phyloP scores from a whole-genome alignment of 306 rosid species.

The Trifolium dubium region DNA sequence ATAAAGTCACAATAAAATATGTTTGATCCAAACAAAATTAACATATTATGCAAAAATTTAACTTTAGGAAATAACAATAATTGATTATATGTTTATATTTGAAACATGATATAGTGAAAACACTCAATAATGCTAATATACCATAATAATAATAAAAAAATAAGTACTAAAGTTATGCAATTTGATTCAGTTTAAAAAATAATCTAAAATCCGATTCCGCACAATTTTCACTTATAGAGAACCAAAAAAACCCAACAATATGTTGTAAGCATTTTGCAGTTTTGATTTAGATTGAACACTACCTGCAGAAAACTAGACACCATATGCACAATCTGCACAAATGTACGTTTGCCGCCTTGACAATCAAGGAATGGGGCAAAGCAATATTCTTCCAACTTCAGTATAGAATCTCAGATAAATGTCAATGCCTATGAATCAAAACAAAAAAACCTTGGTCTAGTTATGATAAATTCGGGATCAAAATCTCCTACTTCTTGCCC shows the following conservation, averaged over 20 bases:
- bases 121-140: too few relatives aligned
- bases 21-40: too few relatives aligned
- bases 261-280: background rate
- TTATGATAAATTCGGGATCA: constrained; percentile 44
- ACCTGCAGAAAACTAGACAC: background rate
- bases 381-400: constrained; percentile 32
- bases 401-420: background rate
- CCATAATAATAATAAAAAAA: too few relatives aligned
- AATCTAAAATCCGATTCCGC: background rate
- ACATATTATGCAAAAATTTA: too few relatives aligned
- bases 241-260: background rate
- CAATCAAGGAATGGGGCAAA: constrained; percentile 37
- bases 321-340: constrained; percentile 35
- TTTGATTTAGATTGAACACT: background rate
- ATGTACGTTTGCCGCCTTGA: constrained; percentile 41
- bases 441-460: background rate
- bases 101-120: too few relatives aligned
- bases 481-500: constrained; percentile 46
- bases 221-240: background rate
- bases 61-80: too few relatives aligned
- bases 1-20: too few relatives aligned
- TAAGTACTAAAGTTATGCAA: background rate
- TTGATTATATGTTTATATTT: too few relatives aligned
- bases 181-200: background rate
- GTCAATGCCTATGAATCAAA: background rate